A percentile compares a stretch with the other conserved stretches of the same genome.
phyloP scores from a whole-genome alignment of 2,329 filamentous ascomycete species.

The Coniochaeta sp. region DNA sequence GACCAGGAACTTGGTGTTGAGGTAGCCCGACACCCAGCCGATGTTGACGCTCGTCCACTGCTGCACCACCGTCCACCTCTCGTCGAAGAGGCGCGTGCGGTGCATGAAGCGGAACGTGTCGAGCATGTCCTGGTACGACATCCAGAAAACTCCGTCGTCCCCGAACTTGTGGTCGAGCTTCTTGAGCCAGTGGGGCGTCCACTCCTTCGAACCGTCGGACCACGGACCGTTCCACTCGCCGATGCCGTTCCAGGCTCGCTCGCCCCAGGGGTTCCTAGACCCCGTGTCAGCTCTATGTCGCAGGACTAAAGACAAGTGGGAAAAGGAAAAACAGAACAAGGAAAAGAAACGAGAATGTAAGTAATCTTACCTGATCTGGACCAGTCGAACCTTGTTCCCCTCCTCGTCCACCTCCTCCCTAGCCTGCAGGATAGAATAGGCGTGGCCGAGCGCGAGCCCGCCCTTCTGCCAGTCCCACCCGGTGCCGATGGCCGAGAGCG shows the following conservation, averaged over 20 bases:
- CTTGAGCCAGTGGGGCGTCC: constrained; percentile 49
- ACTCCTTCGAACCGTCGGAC: constrained; percentile 54
- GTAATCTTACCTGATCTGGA: constrained; percentile 23
- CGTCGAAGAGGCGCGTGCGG: constrained; percentile 54
- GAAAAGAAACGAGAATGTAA: too few species aligned
- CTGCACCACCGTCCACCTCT: constrained; percentile 49
- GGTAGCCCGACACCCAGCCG: constrained; percentile 54
- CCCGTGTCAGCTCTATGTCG: constrained; percentile 18
- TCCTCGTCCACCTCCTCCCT: constrained; percentile 36
- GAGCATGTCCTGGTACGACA: constrained; percentile 54
- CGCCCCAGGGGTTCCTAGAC: constrained; percentile 16
- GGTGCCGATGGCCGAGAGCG: constrained; percentile 59
- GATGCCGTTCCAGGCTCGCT: constrained; percentile 28
- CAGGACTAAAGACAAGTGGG: background rate
- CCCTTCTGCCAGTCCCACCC: constrained; percentile 53
- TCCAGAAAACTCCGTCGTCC: constrained; percentile 58
- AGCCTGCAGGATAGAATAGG: constrained; percentile 49
- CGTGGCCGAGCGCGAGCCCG: constrained; percentile 51
- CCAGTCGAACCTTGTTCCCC: constrained; percentile 28
- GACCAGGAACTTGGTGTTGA: constrained; percentile 53
- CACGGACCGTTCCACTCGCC: constrained; percentile 55
- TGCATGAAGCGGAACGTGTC: constrained; percentile 56
- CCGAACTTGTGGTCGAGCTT: constrained; percentile 54
- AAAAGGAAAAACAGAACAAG: background rate
- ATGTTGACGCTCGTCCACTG: constrained; percentile 57